These are phyloP conservation scores for Pinus tabuliformis DNA, from an alignment of 75 land plant species.

Conservation along the genomic window DNA sequence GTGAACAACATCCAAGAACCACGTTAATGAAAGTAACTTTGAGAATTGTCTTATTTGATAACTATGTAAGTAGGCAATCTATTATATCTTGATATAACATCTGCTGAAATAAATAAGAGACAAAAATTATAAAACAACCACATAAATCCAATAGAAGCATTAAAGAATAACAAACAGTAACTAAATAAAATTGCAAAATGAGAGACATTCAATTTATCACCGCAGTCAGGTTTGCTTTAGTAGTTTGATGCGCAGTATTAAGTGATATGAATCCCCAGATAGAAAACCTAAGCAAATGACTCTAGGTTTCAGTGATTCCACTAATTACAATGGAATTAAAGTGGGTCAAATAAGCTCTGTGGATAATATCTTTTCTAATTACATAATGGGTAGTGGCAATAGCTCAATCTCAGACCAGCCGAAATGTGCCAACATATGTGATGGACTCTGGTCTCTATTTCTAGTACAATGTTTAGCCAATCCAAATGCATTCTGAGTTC, in stretches of 20 bases:
- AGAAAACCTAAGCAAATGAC: not conserved
- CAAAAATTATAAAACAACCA: not conserved
- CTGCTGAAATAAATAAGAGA: not conserved
- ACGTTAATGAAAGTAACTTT: not conserved
- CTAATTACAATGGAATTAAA: not conserved
- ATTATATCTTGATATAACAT: not conserved
- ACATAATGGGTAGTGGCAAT: not conserved
- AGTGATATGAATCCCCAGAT: not conserved
- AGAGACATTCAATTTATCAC: not conserved
- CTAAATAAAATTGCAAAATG: not conserved
- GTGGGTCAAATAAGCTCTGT: not conserved
- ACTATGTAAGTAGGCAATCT: not conserved
- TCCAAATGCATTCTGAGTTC: not conserved
- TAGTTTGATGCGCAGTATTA: not conserved
- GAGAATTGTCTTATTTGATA: not conserved
- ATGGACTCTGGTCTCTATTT: not conserved
- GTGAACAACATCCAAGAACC: not conserved
- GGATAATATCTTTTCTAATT: not conserved
- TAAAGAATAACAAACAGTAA: not conserved
- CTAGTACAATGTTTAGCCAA: not conserved
- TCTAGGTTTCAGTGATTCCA: not conserved
- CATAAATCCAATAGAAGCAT: not conserved
- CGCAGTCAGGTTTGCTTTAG: not conserved
- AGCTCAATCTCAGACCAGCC: not conserved
- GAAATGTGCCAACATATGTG: not conserved